Base-by-base conservation (phyloP, 2,329 filamentous ascomycete genomes). In the Paramyrothecium roridum region DNA sequence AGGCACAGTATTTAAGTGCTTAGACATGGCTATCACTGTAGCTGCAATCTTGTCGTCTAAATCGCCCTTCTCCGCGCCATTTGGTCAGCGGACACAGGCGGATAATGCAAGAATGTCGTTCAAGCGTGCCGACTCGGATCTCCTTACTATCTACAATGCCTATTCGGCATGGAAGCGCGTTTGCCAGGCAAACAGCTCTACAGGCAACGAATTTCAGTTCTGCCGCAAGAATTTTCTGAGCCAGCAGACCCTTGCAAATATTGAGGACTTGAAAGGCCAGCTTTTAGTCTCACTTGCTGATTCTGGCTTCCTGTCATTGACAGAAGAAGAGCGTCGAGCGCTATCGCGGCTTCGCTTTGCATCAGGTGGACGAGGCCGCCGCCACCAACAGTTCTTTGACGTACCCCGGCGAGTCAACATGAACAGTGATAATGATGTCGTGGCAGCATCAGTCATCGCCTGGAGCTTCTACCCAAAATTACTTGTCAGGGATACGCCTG, bases 401-500 rank as follows among this genome's bases (percentile, higher is more conserved):
- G 80, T 96, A 1, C 93, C 93, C 0, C 79, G 86, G 48, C 80
- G 88, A 12, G 87, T 91, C 61, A 88, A 93, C 64, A 72, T 79
- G 30, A 89, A 95, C 67, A 92, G 89, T 59, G 82, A 87, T 54
- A 93, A 96, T 59, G 93, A 99, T 62, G 65, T 87, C 1, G 80
- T 97, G 22, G 81, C 91, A 7, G 85, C 87, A 57, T 89, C 92
- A 0, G 89, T 97, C 46, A 89, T 97, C 62, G 90, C 92, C 1
- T 96, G 91, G 84, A 93, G 91, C 52, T 96, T 99, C 76, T 98
- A 99, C 66, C 95, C 95, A 1, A 97, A 96, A 65, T 82, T 99
- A 17, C 81, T 98, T 3, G 84, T 89, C 23, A 85, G 89, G 54
- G 93, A 98, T 65, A 86, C 85, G 51, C 74, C 76, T 0, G 78